Conservation (phyloP, 345 rosid genomes). For the Populus pruinosa region DNA sequence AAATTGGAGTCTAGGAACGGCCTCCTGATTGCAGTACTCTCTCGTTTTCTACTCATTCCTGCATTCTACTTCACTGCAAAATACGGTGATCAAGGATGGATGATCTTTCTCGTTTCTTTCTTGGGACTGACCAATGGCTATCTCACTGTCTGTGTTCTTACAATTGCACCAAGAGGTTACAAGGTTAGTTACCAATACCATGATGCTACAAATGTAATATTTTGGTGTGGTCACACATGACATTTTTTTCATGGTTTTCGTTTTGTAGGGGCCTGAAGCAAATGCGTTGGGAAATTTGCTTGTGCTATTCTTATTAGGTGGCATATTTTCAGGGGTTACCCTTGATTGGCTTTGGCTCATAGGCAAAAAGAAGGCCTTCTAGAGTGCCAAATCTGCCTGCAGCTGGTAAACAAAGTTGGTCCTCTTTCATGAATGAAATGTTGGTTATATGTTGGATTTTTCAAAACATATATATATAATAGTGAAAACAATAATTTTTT, state of each 20-base stretch:
- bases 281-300: conserved; percentile 87
- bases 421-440: not conserved
- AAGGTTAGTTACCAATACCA: conserved; percentile 44
- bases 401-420: not conserved
- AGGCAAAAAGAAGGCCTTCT: not conserved
- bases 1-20: conserved; percentile 68
- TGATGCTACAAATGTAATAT: not conserved
- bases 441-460: too few species aligned
- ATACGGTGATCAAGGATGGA: conserved; percentile 87
- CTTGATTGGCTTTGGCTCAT: conserved; percentile 89
- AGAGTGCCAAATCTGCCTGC: not conserved
- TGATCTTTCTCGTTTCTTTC: conserved; percentile 66
- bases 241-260: not conserved
- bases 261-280: conserved; percentile 79
- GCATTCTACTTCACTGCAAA: conserved; percentile 87
- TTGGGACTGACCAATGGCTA: conserved; percentile 75
- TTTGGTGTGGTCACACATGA: not conserved
- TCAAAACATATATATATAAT: too few species aligned
- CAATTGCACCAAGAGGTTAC: conserved; percentile 80
- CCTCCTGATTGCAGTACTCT: conserved; percentile 45
- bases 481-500: too few species aligned
- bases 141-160: conserved; percentile 79
- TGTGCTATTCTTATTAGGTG: conserved; percentile 56
- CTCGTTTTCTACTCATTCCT: conserved; percentile 61
- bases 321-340: conserved; percentile 64